Base-by-base conservation (phyloP, 176 grass and related monocot genomes). In the Tillandsia leiboldiana region DNA sequence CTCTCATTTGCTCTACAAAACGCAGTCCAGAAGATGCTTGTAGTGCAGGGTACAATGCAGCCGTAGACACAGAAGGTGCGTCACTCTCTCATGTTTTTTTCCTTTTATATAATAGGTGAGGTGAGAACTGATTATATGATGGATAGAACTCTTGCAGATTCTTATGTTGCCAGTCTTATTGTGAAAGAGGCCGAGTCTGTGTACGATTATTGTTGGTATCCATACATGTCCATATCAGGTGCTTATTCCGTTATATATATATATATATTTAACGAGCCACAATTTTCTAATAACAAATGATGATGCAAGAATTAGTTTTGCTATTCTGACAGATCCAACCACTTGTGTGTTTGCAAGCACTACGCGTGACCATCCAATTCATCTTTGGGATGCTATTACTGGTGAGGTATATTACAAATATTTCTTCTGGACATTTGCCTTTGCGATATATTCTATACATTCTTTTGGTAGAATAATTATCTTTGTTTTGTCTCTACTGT, bases 171-270 rank as follows among this genome's bases (percentile, higher is more conserved):
- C 49, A 85, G 67, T 72, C 18, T 97, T 71, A 73, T 83, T 23
- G 82, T 90, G 83, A 87, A 82, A 13, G 89, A 97, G 75, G 94
- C 83, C 11, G 89, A 97, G 65, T 81, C 86, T 10, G 83, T 90
- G 27, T 92, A 97, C 51, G 94, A 97, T 49, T 92, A 85, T 74
- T 97, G 89, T 81, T 97, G 94, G 94, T 97, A 90, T 72, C 94
- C 94, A 24, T 85, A 84, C 75, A 97, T 92, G 94, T 83, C 76
- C 5, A 62, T 79, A 71, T 90, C 86, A 72, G 89, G 93, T 97
- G 73, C 15, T 49, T 48, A 6, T 49, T 51, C 51, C 12, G 1
- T 8, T 66, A 0, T 20, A 61, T 18, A 4, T 9, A 23, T 57
- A 56, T 5, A 15, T 4, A 14, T 23, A 58, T 42, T 57, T 24